A percentile compares a stretch with the other conserved stretches of the same genome.
These are phyloP conservation scores for Arabis hirsuta DNA, from an alignment of 345 rosid genomes.

Conservation along the genomic window DNA sequence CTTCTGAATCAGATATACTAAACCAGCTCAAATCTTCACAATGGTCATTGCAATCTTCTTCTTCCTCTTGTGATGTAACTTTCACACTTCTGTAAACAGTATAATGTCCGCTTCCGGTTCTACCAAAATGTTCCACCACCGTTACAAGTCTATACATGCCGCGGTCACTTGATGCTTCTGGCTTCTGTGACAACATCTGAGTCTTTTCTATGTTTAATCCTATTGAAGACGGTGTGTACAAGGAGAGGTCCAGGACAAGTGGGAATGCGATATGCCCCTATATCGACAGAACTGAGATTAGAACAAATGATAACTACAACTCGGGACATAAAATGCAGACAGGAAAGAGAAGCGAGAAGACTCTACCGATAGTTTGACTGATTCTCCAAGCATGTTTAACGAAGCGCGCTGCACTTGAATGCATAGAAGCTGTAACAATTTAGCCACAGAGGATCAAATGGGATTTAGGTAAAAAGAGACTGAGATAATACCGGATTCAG, in stretches of 20 bases:
- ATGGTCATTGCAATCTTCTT: constrained; percentile 25
- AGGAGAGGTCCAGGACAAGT: constrained; percentile 34
- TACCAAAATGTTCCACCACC: constrained; percentile 86
- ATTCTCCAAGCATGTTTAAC: constrained; percentile 62
- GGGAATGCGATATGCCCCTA: constrained; percentile 42
- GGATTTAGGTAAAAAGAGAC: background rate
- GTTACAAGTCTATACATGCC: constrained; percentile 62
- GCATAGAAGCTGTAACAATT: constrained; percentile 72
- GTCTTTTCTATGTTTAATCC: constrained; percentile 36
- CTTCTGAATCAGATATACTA: constrained; percentile 79
- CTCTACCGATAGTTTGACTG: constrained; percentile 68
- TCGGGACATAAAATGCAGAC: background rate
- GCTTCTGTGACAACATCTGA: constrained; percentile 21
- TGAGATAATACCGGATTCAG: background rate
- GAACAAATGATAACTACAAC: background rate
- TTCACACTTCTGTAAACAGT: constrained; percentile 68
- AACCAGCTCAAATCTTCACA: constrained; percentile 57
- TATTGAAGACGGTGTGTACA: constrained; percentile 30
- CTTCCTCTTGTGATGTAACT: constrained; percentile 28
- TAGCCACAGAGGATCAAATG: constrained; percentile 7
- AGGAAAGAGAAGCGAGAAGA: constrained; percentile 5
- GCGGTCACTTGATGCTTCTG: constrained; percentile 30
- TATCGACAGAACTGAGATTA: background rate
- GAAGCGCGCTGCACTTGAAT: constrained; percentile 81
- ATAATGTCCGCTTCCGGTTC: constrained; percentile 80